Conservation (phyloP, 345 rosid species). For the Erucastrum elatum region DNA sequence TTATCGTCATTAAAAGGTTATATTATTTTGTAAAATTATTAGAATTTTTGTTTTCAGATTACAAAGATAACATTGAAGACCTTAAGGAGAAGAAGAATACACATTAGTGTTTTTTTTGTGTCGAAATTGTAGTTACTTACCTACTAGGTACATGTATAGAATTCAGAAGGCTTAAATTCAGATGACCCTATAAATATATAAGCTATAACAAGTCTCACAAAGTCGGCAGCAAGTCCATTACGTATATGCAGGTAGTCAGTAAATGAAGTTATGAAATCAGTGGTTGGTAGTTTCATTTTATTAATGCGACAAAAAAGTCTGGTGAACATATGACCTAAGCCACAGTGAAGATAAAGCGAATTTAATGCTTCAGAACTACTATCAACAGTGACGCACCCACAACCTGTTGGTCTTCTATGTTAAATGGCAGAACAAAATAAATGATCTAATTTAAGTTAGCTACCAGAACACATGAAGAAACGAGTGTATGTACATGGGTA, state of each 20-base stretch:
- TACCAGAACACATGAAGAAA: constrained; percentile 19
- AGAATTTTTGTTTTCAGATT: not conserved
- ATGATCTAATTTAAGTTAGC: not conserved
- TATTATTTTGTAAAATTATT: not conserved
- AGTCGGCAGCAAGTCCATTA: not conserved
- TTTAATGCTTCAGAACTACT: not conserved
- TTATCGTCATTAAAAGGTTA: too few relatives aligned
- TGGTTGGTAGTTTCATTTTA: constrained; percentile 7
- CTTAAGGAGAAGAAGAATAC: not conserved
- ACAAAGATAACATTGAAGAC: not conserved
- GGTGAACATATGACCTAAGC: constrained; percentile 14
- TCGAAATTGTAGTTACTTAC: not conserved
- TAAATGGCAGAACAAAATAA: not conserved
- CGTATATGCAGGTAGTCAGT: not conserved
- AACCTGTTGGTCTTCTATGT: constrained; percentile 15
- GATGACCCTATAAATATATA: not conserved
- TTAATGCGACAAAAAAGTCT: constrained; percentile 8
- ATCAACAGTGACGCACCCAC: constrained; percentile 4
- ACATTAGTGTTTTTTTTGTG: not conserved
- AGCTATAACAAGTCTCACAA: constrained; percentile 3
- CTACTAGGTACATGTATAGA: not conserved
- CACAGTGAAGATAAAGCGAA: not conserved
- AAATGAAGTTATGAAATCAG: constrained; percentile 11
- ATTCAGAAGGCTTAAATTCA: not conserved
- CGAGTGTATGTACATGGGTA: constrained; percentile 1